Conservation (phyloP, 345 rosid genomes). For the Corchorus capsularis region DNA sequence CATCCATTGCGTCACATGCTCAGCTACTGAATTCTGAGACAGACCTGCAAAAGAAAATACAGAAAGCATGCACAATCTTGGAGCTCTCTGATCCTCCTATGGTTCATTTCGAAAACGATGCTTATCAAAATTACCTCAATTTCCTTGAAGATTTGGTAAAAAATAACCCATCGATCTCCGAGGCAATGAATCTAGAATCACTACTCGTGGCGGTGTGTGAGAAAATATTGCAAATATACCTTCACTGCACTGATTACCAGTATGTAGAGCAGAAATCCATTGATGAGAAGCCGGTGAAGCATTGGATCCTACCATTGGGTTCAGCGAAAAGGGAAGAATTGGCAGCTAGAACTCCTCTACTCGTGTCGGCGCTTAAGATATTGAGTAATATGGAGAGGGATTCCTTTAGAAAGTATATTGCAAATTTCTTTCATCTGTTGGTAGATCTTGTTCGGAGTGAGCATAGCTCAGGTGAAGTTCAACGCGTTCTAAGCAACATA, state of each 20-base stretch:
- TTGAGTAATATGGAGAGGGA: slow-evolving; percentile 54
- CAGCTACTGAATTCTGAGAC: slow-evolving; percentile 57
- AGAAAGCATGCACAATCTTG: slow-evolving; percentile 66
- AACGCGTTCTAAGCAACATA: slow-evolving; percentile 58
- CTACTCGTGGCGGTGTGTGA: slow-evolving; percentile 57
- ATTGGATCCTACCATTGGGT: slow-evolving; percentile 72
- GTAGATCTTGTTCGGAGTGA: slow-evolving; percentile 80
- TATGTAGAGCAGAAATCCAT: slow-evolving; percentile 27
- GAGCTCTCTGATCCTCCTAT: slow-evolving; percentile 82
- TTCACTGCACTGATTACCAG: slow-evolving; percentile 46
- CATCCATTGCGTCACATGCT: slow-evolving; percentile 68
- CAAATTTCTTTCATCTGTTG: slow-evolving; percentile 65
- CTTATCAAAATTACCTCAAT: slow-evolving; percentile 69
- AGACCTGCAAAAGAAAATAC: slow-evolving; percentile 62
- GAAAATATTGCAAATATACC: slow-evolving; percentile 60
- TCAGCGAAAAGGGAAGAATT: slow-evolving; percentile 79
- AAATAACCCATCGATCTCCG: slow-evolving; percentile 41
- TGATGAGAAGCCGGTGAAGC: slow-evolving; percentile 33
- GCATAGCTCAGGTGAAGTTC: slow-evolving; percentile 85
- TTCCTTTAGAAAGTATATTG: slow-evolving; percentile 53
- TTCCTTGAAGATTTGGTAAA: slow-evolving; percentile 55
- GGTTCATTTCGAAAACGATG: slow-evolving; percentile 86
- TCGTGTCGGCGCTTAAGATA: slow-evolving; percentile 57
- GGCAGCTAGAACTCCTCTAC: slow-evolving; percentile 66
- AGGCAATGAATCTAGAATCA: slow-evolving; percentile 57